Conservation (phyloP, 495 filamentous ascomycete species). For the Aspergillus leporis region DNA sequence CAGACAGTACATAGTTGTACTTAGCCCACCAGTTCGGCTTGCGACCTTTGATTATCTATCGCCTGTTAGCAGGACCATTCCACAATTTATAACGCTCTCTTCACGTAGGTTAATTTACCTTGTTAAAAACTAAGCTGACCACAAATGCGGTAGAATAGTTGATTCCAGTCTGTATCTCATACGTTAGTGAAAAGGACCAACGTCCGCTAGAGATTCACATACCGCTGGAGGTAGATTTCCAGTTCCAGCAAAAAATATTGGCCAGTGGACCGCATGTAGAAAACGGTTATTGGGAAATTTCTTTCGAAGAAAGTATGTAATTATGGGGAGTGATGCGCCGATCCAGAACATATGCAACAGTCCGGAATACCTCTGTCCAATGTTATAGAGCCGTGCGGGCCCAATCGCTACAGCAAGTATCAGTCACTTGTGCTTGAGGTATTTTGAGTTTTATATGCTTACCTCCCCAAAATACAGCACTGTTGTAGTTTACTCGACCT, state of each 20-base stretch:
- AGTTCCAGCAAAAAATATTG: constrained; percentile 23
- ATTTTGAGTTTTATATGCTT: background rate
- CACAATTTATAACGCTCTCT: background rate
- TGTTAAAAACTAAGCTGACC: constrained; percentile 82
- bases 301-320: constrained; percentile 13
- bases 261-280: constrained; percentile 20
- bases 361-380: constrained; percentile 27
- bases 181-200: constrained; percentile 2
- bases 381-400: constrained; percentile 61
- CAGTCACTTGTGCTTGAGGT: constrained; percentile 40
- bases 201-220: background rate
- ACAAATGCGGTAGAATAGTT: constrained; percentile 79
- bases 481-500: constrained; percentile 87
- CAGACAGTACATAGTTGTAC: constrained; percentile 84
- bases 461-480: constrained; percentile 81
- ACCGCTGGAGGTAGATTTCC: constrained; percentile 22
- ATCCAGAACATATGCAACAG: constrained; percentile 24
- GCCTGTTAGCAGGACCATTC: background rate
- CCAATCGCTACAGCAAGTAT: constrained; percentile 58
- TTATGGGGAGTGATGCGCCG: constrained; percentile 17
- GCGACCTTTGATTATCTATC: constrained; percentile 54
- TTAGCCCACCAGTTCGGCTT: constrained; percentile 78
- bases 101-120: constrained; percentile 31
- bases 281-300: constrained; percentile 14
- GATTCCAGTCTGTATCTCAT: constrained; percentile 56